Evolutionary conservation across 805 yeast genomes (phyloP).

Genomic region (Candida insectalens): DNA sequence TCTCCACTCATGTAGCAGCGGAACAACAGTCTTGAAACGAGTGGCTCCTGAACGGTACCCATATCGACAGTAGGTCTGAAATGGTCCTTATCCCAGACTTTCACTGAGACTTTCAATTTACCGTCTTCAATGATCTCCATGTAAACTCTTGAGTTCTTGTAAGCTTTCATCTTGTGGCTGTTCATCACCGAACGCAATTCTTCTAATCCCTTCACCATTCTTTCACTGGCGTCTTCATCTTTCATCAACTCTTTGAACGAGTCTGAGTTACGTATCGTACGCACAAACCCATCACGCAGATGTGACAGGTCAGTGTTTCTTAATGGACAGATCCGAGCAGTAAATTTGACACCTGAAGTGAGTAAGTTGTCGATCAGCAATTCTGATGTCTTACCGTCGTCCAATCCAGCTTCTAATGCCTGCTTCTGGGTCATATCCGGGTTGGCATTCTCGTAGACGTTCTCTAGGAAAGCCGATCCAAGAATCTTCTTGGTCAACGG

Average conservation of each 20-base stretch:
- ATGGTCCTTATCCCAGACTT: conserved; percentile 3
- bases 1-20: conserved; percentile 67
- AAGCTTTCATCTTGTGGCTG: conserved; percentile 51
- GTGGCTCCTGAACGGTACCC: conserved; percentile 56
- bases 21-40: conserved; percentile 57
- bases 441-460: conserved; percentile 14
- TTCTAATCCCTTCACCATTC: conserved; percentile 40
- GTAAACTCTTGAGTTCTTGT: conserved; percentile 59
- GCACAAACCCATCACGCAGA: conserved; percentile 78
- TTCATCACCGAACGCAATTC: conserved; percentile 54
- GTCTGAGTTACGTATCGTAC: conserved; percentile 65
- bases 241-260: conserved; percentile 38
- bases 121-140: conserved; percentile 47
- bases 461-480: conserved; percentile 31
- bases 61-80: conserved; percentile 22
- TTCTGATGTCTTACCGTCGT: conserved; percentile 42
- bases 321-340: conserved; percentile 74
- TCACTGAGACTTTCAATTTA: conserved; percentile 26
- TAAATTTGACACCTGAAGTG: conserved; percentile 48
- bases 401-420: conserved; percentile 33
- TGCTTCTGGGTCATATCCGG: conserved; percentile 23
- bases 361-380: conserved; percentile 48
- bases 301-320: conserved; percentile 90
- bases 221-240: conserved; percentile 20
- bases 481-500: conserved; percentile 29